These are phyloP conservation scores for Linanthus parryae DNA, from an alignment of 148 eudicot species.

Conservation along the genomic window DNA sequence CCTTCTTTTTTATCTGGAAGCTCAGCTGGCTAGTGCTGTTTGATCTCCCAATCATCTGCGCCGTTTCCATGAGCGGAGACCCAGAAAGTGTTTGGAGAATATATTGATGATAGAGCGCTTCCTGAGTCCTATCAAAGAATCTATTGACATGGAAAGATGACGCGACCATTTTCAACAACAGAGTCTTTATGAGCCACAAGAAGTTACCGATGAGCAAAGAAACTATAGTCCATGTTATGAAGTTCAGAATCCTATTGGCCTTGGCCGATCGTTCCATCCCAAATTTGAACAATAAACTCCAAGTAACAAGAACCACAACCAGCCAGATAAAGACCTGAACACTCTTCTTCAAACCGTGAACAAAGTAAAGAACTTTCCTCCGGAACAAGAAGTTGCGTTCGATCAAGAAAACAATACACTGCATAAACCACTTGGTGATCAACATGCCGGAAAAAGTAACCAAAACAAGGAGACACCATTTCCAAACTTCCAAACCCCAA, in stretches of 20 bases:
- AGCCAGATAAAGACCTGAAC: conserved; percentile 68
- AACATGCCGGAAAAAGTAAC: conserved; percentile 73
- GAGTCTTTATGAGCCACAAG: conserved; percentile 72
- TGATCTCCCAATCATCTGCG: conserved; percentile 15
- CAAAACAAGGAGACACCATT: conserved; percentile 63
- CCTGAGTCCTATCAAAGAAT: conserved; percentile 83
- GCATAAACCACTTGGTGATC: conserved; percentile 57
- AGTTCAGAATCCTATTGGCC: conserved; percentile 22
- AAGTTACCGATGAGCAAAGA: conserved; percentile 54
- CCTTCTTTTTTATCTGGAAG: conserved; percentile 24
- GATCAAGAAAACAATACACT: conserved; percentile 55
- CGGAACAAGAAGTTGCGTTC: conserved; percentile 62
- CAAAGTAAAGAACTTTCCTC: conserved; percentile 76
- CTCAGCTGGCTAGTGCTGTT: conserved; percentile 35
- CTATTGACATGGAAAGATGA: conserved; percentile 75
- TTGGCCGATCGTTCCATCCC: conserved; percentile 22
- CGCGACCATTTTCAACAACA: conserved; percentile 65
- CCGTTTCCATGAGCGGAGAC: conserved; percentile 29
- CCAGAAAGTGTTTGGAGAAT: conserved; percentile 66
- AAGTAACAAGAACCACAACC: conserved; percentile 58
- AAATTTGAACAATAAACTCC: conserved; percentile 43
- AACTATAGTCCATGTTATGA: conserved; percentile 44
- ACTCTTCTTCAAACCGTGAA: conserved; percentile 64
- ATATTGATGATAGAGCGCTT: conserved; percentile 69
- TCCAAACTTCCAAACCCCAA: conserved; percentile 55